Evolutionary conservation across 345 rosid genomes (phyloP), one percentile per base, ranked within the genome.

Genomic region (Combretum micranthum): DNA sequence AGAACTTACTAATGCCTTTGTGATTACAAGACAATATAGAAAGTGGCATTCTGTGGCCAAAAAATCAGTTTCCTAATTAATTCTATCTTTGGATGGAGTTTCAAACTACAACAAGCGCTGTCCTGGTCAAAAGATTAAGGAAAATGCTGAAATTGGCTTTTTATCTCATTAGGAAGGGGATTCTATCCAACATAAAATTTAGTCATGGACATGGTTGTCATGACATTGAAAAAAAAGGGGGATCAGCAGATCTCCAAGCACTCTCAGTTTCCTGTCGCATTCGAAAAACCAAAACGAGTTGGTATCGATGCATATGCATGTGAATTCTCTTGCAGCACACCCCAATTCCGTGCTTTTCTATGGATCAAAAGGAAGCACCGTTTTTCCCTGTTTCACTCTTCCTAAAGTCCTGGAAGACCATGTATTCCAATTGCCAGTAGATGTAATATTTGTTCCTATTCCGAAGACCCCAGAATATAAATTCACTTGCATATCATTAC

Each of bases 271-370:
- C 23, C 39, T 25, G 3, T 1, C 32, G 32, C 32, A 25, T 25
- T 25, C 32, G 49, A 18, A 23, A 47, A 43, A 6, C 37, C 43
- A 32, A 44, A 37, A 37, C 45, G 44, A 42, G 32, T 25, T 20
- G 39, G 50, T 5, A 23, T 2, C 12, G 52, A 32, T 22, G 47
- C 16, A 26, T 7, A 23, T 15, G 59, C 52, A 43, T 62, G 44
- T 15, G 59, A 62, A 23, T 53, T 62, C 53, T 62, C 53, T 26
- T 62, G 65, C 59, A 26, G 44, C 58, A 62, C 47, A 53, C 52
- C 59, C 59, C 53, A 10, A 44, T 23, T 11, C 52, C 19, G 8
- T 2, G 26, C 19, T 23, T 23, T 19, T 19, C 65, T 45, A 20
- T 6, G 11, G 13, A 32, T 39, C 45, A 52, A 11, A 26, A 62